Evolutionary conservation across 1,139 yeast genomes (phyloP), one percentile per base, ranked within the genome.

Genomic region (Hansenula sp.): DNA sequence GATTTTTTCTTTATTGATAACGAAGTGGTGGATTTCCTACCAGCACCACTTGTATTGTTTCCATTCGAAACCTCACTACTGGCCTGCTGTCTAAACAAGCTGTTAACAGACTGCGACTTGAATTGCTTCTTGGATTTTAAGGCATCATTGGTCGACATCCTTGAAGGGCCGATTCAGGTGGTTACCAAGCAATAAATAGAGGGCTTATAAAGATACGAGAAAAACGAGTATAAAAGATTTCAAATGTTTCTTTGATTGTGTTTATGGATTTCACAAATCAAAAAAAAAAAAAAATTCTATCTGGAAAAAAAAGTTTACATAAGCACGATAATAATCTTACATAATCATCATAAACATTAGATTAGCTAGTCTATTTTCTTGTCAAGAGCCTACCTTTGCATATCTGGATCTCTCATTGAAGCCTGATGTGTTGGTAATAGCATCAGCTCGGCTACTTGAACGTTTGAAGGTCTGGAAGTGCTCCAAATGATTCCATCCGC

Each of bases 401-500:
- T 43, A n/a, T 43, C 43, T 11, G 43, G 40, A 24, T 43, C 46
- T 13, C 40, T 37, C 41, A 40, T 35, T 6, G 46, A 41, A 8
- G 90, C 94, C 66, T 88, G 96, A 63, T 83, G 81, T 35, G 80
- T 76, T 15, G 95, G 85, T 68, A 86, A 84, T 10, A 88, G 79
- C 60, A 87, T 68, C 5, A 87, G 69, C 57, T 87, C 93, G 10
- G 96, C 95, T 59, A 88, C 68, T 9, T 86, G 95, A 0, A 88
- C 79, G 62, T 86, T 86, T 50, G 74, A 75, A 53, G 79, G 80
- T 68, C 96, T 79, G 1, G 94, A 70, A 21, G 79, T 71, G 5
- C 83, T 79, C 58, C 84, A 89, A 3, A 82, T 84, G 55, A 88
- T 84, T 51, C 84, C 61, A 57, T 89, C 96, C 10, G 96, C 95